These are phyloP conservation scores for Cercospora zeina DNA, from an alignment of 2,329 filamentous ascomycete species.

Conservation along the genomic window DNA sequence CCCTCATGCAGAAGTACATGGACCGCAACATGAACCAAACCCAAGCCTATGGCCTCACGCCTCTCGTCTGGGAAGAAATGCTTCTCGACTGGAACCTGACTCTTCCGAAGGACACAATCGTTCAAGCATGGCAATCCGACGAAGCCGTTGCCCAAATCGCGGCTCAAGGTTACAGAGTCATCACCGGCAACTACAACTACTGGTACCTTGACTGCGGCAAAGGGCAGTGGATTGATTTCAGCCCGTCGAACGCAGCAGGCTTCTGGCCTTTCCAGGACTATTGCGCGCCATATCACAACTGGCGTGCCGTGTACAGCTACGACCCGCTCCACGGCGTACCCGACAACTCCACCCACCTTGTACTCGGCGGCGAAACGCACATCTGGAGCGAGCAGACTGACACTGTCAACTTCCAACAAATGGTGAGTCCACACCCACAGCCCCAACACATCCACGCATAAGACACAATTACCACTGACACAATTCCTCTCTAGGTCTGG, in stretches of 20 bases:
- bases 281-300: conserved; percentile 77
- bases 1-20: conserved; percentile 76
- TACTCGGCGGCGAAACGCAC: conserved; percentile 78
- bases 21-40: conserved; percentile 68
- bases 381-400: conserved; percentile 82
- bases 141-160: conserved; percentile 62
- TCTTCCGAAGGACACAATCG: conserved; percentile 67
- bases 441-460: neutral
- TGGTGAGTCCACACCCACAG: conserved; percentile 41
- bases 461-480: conserved; percentile 5
- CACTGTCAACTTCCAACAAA: conserved; percentile 68
- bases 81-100: conserved; percentile 74
- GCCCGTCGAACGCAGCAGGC: conserved; percentile 52
- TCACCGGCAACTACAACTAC: conserved; percentile 74
- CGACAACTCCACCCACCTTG: conserved; percentile 61
- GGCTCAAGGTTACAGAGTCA: conserved; percentile 65
- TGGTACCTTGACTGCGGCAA: conserved; percentile 79
- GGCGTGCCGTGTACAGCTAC: conserved; percentile 78
- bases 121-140: conserved; percentile 76
- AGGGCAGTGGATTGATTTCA: conserved; percentile 75
- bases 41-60: conserved; percentile 61
- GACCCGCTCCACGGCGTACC: conserved; percentile 69
- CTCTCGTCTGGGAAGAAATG: conserved; percentile 89
- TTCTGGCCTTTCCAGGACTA: conserved; percentile 77
- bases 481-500: conserved; percentile 56